Percentiles rank a stretch among this genome's conserved stretches.
phyloP scores from a whole-genome alignment of 495 filamentous ascomycete species.

The Talaromyces adpressus region DNA sequence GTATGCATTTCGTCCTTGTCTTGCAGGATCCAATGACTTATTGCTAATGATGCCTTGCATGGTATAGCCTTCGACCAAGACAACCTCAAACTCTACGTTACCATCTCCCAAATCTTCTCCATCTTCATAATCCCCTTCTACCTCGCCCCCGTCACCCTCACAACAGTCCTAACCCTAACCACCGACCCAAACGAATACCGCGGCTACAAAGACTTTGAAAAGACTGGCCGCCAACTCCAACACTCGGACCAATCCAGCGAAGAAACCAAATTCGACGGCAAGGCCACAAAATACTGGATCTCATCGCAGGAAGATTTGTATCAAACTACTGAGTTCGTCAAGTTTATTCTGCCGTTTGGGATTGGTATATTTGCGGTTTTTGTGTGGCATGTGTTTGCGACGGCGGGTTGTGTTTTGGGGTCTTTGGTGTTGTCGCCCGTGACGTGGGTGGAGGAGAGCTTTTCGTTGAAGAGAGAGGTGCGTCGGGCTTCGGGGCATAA shows the following conservation, averaged over 20 bases:
- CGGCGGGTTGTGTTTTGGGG: slow-evolving; percentile 53
- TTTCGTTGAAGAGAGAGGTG: slow-evolving; percentile 9
- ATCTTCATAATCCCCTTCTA: slow-evolving; percentile 73
- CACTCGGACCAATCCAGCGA: slow-evolving; percentile 10
- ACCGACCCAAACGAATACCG: slow-evolving; percentile 20
- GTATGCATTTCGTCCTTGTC: slow-evolving; percentile 30
- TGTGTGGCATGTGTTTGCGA: slow-evolving; percentile 54
- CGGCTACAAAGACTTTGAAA: slow-evolving; percentile 12
- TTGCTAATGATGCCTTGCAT: background rate
- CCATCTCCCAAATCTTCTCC: slow-evolving; percentile 63
- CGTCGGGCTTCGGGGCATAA: background rate
- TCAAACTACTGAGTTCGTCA: slow-evolving; percentile 69
- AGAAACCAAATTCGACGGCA: slow-evolving; percentile 2
- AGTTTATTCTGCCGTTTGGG: slow-evolving; percentile 46
- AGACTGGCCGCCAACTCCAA: background rate
- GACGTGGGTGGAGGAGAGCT: slow-evolving; percentile 41
- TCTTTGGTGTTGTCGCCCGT: slow-evolving; percentile 46
- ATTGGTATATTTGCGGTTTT: slow-evolving; percentile 39
- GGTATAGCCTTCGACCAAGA: slow-evolving; percentile 58
- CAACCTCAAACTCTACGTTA: slow-evolving; percentile 60
- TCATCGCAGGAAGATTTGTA: slow-evolving; percentile 74
- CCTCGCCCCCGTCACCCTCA: slow-evolving; percentile 56
- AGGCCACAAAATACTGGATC: slow-evolving; percentile 53
- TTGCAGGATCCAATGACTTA: too few species aligned
- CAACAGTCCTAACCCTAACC: slow-evolving; percentile 62